phyloP scores from a whole-genome alignment of 805 yeast species.

The Metschnikowia continentalis region DNA sequence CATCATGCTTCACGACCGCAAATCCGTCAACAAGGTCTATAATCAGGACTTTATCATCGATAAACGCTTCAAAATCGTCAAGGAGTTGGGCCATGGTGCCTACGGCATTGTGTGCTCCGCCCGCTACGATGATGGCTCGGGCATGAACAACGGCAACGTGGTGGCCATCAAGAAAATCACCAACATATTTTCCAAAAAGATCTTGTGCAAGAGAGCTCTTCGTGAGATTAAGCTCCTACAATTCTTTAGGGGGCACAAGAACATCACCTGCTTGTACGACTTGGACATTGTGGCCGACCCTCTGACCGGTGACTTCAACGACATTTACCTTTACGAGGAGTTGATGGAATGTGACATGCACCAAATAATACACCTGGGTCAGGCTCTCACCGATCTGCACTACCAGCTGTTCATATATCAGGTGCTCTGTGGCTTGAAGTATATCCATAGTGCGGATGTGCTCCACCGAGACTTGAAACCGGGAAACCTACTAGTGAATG shows the following conservation, averaged over 20 bases:
- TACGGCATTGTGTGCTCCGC: conserved; percentile 97
- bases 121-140: conserved; percentile 66
- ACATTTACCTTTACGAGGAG: conserved; percentile 90
- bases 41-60: conserved; percentile 94
- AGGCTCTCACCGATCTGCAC: conserved; percentile 90
- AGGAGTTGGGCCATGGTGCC: conserved; percentile 97
- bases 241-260: conserved; percentile 94
- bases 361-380: conserved; percentile 91
- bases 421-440: conserved; percentile 83
- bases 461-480: conserved; percentile 94
- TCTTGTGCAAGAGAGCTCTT: conserved; percentile 85
- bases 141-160: conserved; percentile 29
- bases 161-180: conserved; percentile 97
- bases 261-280: conserved; percentile 92
- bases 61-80: conserved; percentile 78
- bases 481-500: conserved; percentile 86
- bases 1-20: conserved; percentile 24
- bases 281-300: conserved; percentile 81
- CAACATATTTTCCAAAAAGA: conserved; percentile 86
- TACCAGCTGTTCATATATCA: conserved; percentile 92
- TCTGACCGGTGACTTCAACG: conserved; percentile 67
- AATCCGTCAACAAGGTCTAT: conserved; percentile 38
- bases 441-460: conserved; percentile 88
- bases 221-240: conserved; percentile 86
- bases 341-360: conserved; percentile 99